Evolutionary conservation across 768 basidiomycete species (phyloP), one percentile per base, ranked within the genome.

Genomic region (Lyophyllum shimeji): DNA sequence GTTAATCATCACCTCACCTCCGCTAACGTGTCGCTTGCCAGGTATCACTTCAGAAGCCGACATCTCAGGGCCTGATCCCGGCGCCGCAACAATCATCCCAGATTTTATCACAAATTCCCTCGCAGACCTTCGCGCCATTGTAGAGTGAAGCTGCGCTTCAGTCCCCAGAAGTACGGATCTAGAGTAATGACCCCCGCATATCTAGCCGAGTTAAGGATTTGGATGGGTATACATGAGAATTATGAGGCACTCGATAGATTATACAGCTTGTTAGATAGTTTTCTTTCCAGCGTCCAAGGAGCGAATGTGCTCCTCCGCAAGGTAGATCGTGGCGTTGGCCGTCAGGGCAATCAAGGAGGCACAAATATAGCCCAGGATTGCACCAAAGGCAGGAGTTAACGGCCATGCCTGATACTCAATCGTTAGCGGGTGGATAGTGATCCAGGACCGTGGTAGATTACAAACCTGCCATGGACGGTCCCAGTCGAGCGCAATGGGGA

Each of bases 391-490:
- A 12, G 89, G 85, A 0, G 89, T 87, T 52, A 94, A 74, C 12
- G 93, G 93, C 87, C 90, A 95, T 23, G 87, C 83, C 90, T 94
- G 55, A 9, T 23, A 61, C 57, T 46, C 33, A 50, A 57, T n/a
- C 58, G 39, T 23, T 46, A 23, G 45, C 29, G 46, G 17, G 39
- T 58, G 25, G 20, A 29, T 45, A 37, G 43, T 5, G 31, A 49
- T 12, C 50, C 15, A 50, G 37, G 55, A 25, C 34, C 11, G 27
- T 46, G 29, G 39, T 33, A 29, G 4, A 29, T 29, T 9, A 73
- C 83, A 54, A 51, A 91, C 94, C 88, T 98, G 96, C 95, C 95
- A 98, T 7, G 95, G 93, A 34, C 93, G 82, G 66, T 95, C 95
- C 96, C 96, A 98, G 71, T 98, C 96, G 17, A 98, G 83, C 0